phyloP scores from a whole-genome alignment of 2,329 filamentous ascomycete genomes.

The Albophoma yamanashiensis region DNA sequence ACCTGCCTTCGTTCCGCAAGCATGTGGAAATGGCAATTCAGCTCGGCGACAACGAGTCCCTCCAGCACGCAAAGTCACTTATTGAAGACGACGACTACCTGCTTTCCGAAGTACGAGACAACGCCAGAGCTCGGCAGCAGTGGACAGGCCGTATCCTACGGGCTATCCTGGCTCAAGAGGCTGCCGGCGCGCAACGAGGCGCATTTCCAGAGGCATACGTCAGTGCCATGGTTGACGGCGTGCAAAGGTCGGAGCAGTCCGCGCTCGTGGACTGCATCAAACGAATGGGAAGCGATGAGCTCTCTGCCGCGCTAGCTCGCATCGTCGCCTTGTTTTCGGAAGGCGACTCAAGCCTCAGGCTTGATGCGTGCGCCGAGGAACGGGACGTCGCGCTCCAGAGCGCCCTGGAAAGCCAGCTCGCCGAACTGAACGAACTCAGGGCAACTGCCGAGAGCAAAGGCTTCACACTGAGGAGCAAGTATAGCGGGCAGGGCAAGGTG shows the following conservation, averaged over 20 bases:
- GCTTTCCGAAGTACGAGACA: slow-evolving; percentile 25
- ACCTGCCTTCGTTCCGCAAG: slow-evolving; percentile 56
- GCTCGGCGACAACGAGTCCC: slow-evolving; percentile 26
- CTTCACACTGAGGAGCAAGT: slow-evolving; percentile 57
- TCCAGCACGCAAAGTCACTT: slow-evolving; percentile 33
- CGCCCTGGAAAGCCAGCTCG: slow-evolving; percentile 29
- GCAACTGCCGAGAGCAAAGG: slow-evolving; percentile 31
- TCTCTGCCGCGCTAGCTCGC: slow-evolving; percentile 15
- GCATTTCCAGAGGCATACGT: slow-evolving; percentile 50
- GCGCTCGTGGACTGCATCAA: slow-evolving; percentile 47
- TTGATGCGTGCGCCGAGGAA: slow-evolving; percentile 19
- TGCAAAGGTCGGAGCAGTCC: slow-evolving; percentile 39
- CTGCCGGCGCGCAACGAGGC: slow-evolving; percentile 21
- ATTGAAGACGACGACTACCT: slow-evolving; percentile 52
- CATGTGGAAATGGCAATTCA: slow-evolving; percentile 38
- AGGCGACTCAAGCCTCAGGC: slow-evolving; percentile 25
- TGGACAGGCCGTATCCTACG: slow-evolving; percentile 34
- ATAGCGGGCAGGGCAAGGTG: slow-evolving; percentile 60
- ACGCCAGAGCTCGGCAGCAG: slow-evolving; percentile 21
- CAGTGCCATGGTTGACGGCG: slow-evolving; percentile 45
- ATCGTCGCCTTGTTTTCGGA: slow-evolving; percentile 17
- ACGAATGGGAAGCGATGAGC: slow-evolving; percentile 33
- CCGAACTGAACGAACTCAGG: slow-evolving; percentile 35
- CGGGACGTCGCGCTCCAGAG: slow-evolving; percentile 19
- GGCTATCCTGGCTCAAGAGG: slow-evolving; percentile 34